Evolutionary conservation across 495 filamentous ascomycete species (phyloP).

Genomic region (Xylaria longipes): DNA sequence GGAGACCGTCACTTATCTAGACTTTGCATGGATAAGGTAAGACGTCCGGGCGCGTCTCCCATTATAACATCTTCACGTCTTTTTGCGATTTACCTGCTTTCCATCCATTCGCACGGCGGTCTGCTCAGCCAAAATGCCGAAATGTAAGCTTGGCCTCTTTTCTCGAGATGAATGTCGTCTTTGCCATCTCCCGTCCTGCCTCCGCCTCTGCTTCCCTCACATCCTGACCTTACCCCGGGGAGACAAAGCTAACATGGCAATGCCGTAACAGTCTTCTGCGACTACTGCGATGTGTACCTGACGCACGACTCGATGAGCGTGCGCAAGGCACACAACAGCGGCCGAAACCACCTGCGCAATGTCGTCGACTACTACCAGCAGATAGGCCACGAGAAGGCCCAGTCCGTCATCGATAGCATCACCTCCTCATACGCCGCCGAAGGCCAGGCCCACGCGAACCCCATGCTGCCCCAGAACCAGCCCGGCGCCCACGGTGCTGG

Average conservation of each 20-base stretch:
- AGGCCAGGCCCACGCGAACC: slow-evolving; percentile 84
- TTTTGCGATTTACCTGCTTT: background rate
- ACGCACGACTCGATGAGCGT: slow-evolving; percentile 99
- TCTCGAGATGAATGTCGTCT: slow-evolving; percentile 2
- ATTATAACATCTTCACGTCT: background rate
- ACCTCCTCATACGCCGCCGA: slow-evolving; percentile 93
- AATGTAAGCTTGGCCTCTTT: slow-evolving; percentile 36
- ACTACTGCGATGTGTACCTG: slow-evolving; percentile 99
- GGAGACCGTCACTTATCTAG: too few relatives aligned
- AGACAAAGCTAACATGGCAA: slow-evolving; percentile 22
- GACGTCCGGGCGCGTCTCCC: background rate
- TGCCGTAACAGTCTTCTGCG: slow-evolving; percentile 65
- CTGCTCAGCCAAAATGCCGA: slow-evolving; percentile 50
- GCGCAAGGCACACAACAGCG: slow-evolving; percentile 96
- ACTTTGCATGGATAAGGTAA: too few relatives aligned
- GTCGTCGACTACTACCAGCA: slow-evolving; percentile 99
- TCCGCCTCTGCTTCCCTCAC: background rate
- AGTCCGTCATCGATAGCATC: slow-evolving; percentile 97
- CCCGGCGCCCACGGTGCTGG: slow-evolving; percentile 59
- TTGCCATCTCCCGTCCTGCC: background rate
- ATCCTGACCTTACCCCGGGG: background rate
- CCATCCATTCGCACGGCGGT: background rate
- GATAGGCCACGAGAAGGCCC: slow-evolving; percentile 98
- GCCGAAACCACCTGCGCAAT: slow-evolving; percentile 94
- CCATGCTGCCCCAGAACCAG: slow-evolving; percentile 72